Conservation (phyloP, 2,329 filamentous ascomycete species). For the Arachnopeziza araneosa region DNA sequence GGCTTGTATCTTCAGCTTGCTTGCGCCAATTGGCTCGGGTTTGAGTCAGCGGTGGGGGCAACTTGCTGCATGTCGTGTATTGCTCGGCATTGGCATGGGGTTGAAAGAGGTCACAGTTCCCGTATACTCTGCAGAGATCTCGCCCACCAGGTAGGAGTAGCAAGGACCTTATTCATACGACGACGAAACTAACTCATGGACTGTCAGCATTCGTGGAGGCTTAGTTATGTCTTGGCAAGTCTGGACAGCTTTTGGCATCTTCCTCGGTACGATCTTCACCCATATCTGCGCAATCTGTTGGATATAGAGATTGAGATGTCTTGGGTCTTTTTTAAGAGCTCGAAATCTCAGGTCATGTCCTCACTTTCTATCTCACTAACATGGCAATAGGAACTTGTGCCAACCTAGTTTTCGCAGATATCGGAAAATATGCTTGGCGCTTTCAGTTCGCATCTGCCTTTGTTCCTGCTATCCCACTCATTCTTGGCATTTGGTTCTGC, state of each 20-base stretch:
- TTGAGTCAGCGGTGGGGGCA: conserved; percentile 53
- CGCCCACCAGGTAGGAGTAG: conserved; percentile 11
- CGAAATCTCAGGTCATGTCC: background rate
- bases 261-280: conserved; percentile 32
- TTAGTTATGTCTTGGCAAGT: conserved; percentile 77
- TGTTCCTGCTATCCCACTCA: conserved; percentile 51
- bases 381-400: conserved; percentile 18
- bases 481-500: conserved; percentile 57
- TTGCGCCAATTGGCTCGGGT: conserved; percentile 53
- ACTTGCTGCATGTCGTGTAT: conserved; percentile 46
- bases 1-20: conserved; percentile 45
- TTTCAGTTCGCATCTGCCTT: conserved; percentile 61
- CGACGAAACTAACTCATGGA: conserved; percentile 49
- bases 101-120: conserved; percentile 42
- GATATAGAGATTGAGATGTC: too few species aligned
- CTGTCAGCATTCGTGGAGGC: conserved; percentile 47
- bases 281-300: background rate
- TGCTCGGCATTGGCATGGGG: conserved; percentile 58
- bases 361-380: background rate
- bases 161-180: conserved; percentile 61
- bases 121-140: conserved; percentile 51
- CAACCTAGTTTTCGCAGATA: conserved; percentile 37
- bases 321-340: background rate
- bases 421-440: conserved; percentile 40
- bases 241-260: conserved; percentile 59